Base-by-base conservation (phyloP, 176 grass and related monocot species). In the Panicum miliaceum region DNA sequence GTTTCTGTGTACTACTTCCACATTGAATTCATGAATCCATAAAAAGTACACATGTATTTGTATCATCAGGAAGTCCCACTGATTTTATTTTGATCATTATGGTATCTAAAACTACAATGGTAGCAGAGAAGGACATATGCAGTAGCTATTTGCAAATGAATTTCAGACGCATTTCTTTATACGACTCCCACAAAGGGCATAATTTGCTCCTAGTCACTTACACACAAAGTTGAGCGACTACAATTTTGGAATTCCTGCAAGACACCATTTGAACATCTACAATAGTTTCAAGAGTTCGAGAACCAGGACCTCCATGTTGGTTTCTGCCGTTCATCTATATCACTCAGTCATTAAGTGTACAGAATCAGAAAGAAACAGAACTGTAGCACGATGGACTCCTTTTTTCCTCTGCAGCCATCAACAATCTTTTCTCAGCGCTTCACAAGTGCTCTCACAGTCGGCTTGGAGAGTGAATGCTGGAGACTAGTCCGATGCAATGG, bases 401-500 rank as follows among this genome's bases (percentile, higher is more conserved):
- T 15, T 61, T 10, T 57, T 71, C 78, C 38, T 7, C 35, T 46
- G 41, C 54, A 70, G 42, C 70, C 32, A 70, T 34, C 36, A 68
- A 42, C 35, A 38, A 59, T 42, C 47, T 77, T 76, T 46, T 51
- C n/a, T 32, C 26, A 32, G 18, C 50, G 12, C 75, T 86, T 94
- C 81, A 90, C 51, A 45, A 43, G 67, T 68, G 36, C 42, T 89
- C 51, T 87, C 75, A 0, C 90, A 73, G 67, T 79, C 84, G 36
- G 67, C 70, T 60, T 89, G 92, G 52, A 82, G 87, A 12, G 89
- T 84, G 69, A 87, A 92, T 40, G 91, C 89, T 1, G 91, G 91
- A 3, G 96, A 95, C 71, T 90, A 98, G 25, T 89, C 92, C 3
- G 87, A 87, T 13, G 90, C 91, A 70, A 87, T 93, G 40, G 90